Conservation (phyloP, 2,329 filamentous ascomycete genomes). For the Periconia digitata region DNA sequence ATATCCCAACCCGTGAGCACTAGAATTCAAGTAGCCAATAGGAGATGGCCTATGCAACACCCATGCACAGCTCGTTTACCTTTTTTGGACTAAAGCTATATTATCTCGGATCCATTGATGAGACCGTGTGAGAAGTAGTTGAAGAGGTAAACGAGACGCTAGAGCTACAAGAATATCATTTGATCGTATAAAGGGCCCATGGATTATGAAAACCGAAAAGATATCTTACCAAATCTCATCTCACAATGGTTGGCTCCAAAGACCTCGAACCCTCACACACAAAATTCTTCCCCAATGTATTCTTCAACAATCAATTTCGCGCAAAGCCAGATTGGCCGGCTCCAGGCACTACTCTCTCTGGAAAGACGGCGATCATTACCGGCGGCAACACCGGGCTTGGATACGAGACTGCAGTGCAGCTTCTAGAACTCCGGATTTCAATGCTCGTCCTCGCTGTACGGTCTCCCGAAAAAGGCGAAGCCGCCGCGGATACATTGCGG, state of each 20-base stretch:
- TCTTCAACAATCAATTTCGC: neutral
- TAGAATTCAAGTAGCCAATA: too few species aligned
- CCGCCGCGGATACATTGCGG: conserved; percentile 17
- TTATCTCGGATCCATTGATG: neutral
- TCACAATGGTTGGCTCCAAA: too few species aligned
- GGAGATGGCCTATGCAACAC: too few species aligned
- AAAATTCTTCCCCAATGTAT: too few species aligned
- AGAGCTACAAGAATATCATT: too few species aligned
- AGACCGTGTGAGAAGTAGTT: too few species aligned
- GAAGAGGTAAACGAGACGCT: too few species aligned
- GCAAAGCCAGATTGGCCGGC: conserved; percentile 5
- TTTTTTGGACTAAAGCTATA: neutral
- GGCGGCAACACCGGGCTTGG: conserved; percentile 36
- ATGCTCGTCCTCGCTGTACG: conserved; percentile 38
- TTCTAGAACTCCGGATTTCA: conserved; percentile 20
- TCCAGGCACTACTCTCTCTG: conserved; percentile 14
- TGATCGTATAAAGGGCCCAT: too few species aligned
- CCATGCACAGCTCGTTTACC: conserved; percentile 4
- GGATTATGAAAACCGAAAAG: too few species aligned
- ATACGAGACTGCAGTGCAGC: conserved; percentile 21
- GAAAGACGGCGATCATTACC: conserved; percentile 46
- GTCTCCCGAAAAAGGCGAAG: conserved; percentile 26
- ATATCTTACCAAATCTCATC: too few species aligned
- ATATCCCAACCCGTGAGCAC: too few species aligned
- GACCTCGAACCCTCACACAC: too few species aligned